phyloP scores from a whole-genome alignment of 2,329 filamentous ascomycete genomes.

The Tolypocladium tundrense region DNA sequence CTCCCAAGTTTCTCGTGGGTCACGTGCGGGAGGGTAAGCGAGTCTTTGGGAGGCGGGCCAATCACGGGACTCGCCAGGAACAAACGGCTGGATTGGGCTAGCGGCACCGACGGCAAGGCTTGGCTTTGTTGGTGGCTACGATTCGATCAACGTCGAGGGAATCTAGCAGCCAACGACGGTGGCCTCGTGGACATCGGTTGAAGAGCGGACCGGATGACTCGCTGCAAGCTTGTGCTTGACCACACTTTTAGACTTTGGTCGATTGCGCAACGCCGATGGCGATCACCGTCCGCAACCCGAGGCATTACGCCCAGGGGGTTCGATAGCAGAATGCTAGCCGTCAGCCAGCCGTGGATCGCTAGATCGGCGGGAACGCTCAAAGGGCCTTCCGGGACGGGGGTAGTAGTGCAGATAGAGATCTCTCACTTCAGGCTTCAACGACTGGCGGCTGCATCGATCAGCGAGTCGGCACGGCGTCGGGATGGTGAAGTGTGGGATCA shows the following conservation, averaged over 20 bases:
- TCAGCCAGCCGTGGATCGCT: background rate
- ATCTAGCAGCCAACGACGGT: background rate
- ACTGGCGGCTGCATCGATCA: background rate
- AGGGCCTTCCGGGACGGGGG: background rate
- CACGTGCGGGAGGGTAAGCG: conserved; percentile 15
- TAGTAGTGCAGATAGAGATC: background rate
- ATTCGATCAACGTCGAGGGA: background rate
- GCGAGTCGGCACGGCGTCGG: background rate
- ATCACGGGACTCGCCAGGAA: background rate
- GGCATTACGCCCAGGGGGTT: background rate
- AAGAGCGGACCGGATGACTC: background rate
- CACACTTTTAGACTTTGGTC: no score
- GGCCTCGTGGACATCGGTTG: background rate
- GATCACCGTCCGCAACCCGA: background rate
- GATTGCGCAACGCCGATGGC: background rate
- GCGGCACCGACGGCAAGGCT: background rate
- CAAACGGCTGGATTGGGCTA: background rate
- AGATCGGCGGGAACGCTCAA: background rate
- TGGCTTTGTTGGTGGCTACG: background rate
- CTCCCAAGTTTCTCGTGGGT: conserved; percentile 10
- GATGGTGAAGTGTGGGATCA: no score
- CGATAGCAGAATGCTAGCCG: background rate
- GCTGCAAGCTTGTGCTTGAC: no score
- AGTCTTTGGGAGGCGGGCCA: background rate
- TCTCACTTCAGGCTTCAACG: background rate